Conservation (phyloP, 495 filamentous ascomycete genomes). For the Tuber umbilicatum region DNA sequence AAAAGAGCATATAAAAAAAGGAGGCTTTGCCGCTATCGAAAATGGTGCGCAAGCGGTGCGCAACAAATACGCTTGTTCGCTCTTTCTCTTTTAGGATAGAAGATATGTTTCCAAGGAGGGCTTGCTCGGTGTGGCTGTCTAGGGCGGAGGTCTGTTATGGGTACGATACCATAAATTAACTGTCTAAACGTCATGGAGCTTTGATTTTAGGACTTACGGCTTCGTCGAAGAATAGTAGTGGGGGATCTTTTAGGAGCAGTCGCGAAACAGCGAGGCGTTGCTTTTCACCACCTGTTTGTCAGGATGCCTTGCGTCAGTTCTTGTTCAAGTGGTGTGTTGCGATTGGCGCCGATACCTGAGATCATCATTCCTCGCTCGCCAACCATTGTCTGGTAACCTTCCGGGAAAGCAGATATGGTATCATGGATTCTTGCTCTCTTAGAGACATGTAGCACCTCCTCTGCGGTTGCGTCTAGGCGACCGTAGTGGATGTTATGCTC, state of each 20-base stretch:
- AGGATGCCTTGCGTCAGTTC: background rate
- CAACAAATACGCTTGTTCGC: slow-evolving; percentile 88
- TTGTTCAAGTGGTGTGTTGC: background rate
- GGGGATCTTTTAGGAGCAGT: slow-evolving; percentile 83
- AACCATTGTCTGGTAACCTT: slow-evolving; percentile 85
- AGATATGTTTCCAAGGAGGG: slow-evolving; percentile 86
- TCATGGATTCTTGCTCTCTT: slow-evolving; percentile 78
- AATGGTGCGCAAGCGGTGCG: slow-evolving; percentile 85
- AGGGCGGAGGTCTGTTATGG: slow-evolving; percentile 67
- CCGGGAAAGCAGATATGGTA: slow-evolving; percentile 66
- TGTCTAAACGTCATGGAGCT: background rate
- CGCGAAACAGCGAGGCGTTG: slow-evolving; percentile 84
- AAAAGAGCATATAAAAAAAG: background rate
- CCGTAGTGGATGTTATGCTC: slow-evolving; percentile 95
- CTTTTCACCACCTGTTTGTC: slow-evolving; percentile 68
- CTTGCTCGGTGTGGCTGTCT: slow-evolving; percentile 92
- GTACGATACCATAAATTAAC: slow-evolving; percentile 1
- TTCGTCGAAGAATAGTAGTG: slow-evolving; percentile 93
- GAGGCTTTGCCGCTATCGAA: slow-evolving; percentile 70
- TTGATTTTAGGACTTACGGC: slow-evolving; percentile 51
- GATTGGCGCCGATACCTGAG: slow-evolving; percentile 48
- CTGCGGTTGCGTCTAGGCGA: slow-evolving; percentile 67
- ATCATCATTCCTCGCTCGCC: slow-evolving; percentile 99
- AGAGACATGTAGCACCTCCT: slow-evolving; percentile 67
- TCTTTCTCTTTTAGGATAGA: slow-evolving; percentile 82